phyloP scores from a whole-genome alignment of 1,284 basidiomycete genomes.

The Sporisorium scitamineum region DNA sequence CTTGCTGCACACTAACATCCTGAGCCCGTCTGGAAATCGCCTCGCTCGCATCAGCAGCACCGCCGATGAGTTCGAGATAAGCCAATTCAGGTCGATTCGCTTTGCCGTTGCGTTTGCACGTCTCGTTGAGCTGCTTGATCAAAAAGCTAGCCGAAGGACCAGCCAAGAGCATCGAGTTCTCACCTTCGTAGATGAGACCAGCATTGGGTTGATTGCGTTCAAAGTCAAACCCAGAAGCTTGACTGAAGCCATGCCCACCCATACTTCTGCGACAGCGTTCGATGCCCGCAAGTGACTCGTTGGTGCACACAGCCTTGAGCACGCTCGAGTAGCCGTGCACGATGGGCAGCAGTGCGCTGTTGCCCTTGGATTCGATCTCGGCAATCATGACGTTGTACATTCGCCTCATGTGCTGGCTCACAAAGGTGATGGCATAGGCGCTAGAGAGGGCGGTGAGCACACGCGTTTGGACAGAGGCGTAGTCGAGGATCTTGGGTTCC shows the following conservation, averaged over 20 bases:
- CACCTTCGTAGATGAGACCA: conserved; percentile 61
- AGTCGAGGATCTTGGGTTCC: conserved; percentile 60
- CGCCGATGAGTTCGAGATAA: conserved; percentile 33
- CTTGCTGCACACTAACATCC: conserved; percentile 5
- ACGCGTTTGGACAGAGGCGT: conserved; percentile 51
- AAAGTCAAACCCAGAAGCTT: conserved; percentile 56
- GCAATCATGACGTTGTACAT: conserved; percentile 55
- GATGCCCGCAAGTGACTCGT: conserved; percentile 50
- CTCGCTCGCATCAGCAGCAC: neutral
- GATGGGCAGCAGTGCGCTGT: conserved; percentile 44
- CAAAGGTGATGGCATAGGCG: conserved; percentile 55
- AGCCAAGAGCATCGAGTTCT: conserved; percentile 59
- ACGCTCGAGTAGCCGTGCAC: conserved; percentile 61
- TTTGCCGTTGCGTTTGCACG: conserved; percentile 24
- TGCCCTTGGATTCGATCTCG: conserved; percentile 37
- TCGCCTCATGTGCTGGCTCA: conserved; percentile 43
- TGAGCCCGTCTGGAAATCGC: conserved; percentile 18
- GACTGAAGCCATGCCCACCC: conserved; percentile 59
- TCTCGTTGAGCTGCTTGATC: conserved; percentile 52
- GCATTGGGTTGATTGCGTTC: conserved; percentile 59
- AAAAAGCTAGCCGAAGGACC: conserved; percentile 58
- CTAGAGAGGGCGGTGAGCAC: conserved; percentile 55
- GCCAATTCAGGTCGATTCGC: conserved; percentile 34
- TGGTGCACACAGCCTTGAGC: conserved; percentile 57
- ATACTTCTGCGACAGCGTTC: conserved; percentile 53